Base-by-base conservation (phyloP, 106 monocot genomes). In the Dioscorea zingiberensis region DNA sequence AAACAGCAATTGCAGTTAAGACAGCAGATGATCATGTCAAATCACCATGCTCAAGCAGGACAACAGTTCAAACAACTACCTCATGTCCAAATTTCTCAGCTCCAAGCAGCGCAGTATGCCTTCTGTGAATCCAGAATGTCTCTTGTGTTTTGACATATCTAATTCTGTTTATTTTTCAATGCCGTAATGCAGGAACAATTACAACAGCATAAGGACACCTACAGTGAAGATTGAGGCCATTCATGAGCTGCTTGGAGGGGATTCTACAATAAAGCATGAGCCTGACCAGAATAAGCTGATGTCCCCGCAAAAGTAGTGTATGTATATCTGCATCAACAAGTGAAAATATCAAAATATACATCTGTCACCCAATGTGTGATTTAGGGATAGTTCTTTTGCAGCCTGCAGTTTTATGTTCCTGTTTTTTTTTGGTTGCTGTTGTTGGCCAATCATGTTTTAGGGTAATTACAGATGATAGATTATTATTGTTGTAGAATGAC, bases 181-280 rank as follows among this genome's bases (percentile, higher is more conserved):
- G 38, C 10, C 9, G 59, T 23, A 48, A 63, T 73, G 79, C 68
- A 97, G 95, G 88, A 83, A 65, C 26, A 63, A 63, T 18, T 91
- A 83, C 45, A 63, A 63, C 67, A 72, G 69, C 48, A 67, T 74
- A 77, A 83, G 91, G 77, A 65, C 74, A 24, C 71, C 70, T 4
- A 87, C 85, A 7, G 83, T 91, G 70, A 97, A 97, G 80, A 81
- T 97, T 22, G 95, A 97, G 74, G 88, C 83, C 22, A 86, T 88
- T 65, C 76, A 77, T 64, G 88, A 88, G 54, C 54, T 97, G 71
- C 60, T 91, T 67, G 69, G 85, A 13, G 95, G 81, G 25, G 93
- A 83, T 71, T 69, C 85, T 18, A 58, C 81, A 25, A 15, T 71
- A 18, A 93, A 83, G 72, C 87, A 80, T 60, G 94, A 91, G 3